phyloP scores from a whole-genome alignment of 306 rosid genomes.

The Rubus parviflorus region DNA sequence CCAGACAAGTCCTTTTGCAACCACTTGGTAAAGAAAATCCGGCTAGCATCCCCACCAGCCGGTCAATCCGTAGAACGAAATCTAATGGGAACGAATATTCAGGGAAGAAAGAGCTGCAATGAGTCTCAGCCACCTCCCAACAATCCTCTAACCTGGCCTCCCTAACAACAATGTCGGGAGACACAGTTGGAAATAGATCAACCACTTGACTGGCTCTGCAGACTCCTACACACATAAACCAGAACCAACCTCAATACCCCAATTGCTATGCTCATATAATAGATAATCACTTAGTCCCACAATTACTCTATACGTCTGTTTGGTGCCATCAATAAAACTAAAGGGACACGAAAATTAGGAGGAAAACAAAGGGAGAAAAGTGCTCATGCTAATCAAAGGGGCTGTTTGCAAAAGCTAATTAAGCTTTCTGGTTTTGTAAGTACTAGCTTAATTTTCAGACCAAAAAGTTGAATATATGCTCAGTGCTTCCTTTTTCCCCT shows the following conservation, averaged over 20 bases:
- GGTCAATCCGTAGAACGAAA: conserved; percentile 80
- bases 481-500: not conserved
- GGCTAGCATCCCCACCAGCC: conserved; percentile 80
- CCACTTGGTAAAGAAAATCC: conserved; percentile 80
- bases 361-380: not conserved
- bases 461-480: not conserved
- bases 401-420: not conserved
- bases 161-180: conserved; percentile 77
- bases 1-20: conserved; percentile 83
- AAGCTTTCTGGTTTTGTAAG: not conserved
- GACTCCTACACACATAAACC: conserved; percentile 57
- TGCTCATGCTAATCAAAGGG: not conserved
- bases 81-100: conserved; percentile 83
- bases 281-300: not conserved
- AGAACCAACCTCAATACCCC: conserved; percentile 15
- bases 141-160: conserved; percentile 95
- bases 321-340: not conserved
- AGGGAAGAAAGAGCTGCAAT: conserved; percentile 98
- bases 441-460: not conserved
- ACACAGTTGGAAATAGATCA: conserved; percentile 70
- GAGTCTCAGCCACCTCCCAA: conserved; percentile 99
- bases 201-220: conserved; percentile 88
- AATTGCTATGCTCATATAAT: not conserved
- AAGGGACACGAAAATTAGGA: not conserved
- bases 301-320: not conserved